These are phyloP conservation scores for Solanum chmielewskii DNA, from an alignment of 257 asterid species.

Conservation along the genomic window DNA sequence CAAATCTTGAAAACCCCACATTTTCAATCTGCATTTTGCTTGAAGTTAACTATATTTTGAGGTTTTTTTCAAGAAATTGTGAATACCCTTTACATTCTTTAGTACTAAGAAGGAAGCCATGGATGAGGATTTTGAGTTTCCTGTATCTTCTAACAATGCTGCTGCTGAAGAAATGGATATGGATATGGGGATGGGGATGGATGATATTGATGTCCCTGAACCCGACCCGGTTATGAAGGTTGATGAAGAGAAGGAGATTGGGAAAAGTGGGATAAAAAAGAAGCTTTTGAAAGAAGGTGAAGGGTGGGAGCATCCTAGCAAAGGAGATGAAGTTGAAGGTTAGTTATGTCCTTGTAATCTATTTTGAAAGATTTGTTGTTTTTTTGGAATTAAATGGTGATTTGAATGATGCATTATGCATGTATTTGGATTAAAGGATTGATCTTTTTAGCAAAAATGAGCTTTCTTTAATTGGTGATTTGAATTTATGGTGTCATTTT, in stretches of 20 bases:
- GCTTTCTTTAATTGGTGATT: neutral
- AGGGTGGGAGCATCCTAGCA: slow-evolving; percentile 31
- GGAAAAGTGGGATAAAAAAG: slow-evolving; percentile 24
- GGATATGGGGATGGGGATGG: neutral
- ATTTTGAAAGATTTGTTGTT: neutral
- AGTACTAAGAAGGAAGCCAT: neutral
- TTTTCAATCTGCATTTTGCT: neutral
- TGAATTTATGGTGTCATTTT: neutral
- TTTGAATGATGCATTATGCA: neutral
- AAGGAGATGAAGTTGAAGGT: slow-evolving; percentile 44
- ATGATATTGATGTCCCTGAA: neutral
- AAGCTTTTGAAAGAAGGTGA: slow-evolving; percentile 34
- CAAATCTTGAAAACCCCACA: neutral
- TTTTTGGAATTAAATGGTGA: neutral
- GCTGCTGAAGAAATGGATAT: neutral
- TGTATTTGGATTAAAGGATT: neutral
- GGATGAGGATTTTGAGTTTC: slow-evolving; percentile 30
- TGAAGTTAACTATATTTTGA: neutral
- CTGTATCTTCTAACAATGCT: slow-evolving; percentile 5
- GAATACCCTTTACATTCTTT: neutral
- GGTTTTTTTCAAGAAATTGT: neutral
- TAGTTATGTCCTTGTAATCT: neutral
- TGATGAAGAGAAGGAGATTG: slow-evolving; percentile 32
- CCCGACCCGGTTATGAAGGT: slow-evolving; percentile 12
- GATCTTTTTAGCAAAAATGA: neutral